Evolutionary conservation across 1,284 basidiomycete genomes (phyloP).

Genomic region (Ustilago nuda): DNA sequence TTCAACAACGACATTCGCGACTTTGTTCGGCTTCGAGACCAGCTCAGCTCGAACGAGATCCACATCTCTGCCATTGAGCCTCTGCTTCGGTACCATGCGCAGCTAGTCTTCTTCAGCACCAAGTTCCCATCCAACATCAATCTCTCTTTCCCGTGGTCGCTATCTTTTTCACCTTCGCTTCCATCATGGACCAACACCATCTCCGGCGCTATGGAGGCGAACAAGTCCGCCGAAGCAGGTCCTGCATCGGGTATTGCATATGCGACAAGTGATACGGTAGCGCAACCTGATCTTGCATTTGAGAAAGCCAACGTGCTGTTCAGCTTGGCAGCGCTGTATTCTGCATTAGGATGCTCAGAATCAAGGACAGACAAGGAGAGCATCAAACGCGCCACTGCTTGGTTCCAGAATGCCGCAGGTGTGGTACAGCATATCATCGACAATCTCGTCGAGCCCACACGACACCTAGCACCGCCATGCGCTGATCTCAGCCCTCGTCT

Average conservation of each 20-base stretch:
- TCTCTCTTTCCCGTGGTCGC: slow-evolving; percentile 58
- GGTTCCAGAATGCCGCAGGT: slow-evolving; percentile 63
- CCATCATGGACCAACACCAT: slow-evolving; percentile 47
- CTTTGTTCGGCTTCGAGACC: slow-evolving; percentile 78
- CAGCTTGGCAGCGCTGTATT: slow-evolving; percentile 55
- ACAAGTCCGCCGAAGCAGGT: slow-evolving; percentile 40
- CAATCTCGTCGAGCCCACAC: slow-evolving; percentile 36
- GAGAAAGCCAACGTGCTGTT: slow-evolving; percentile 61
- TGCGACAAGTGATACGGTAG: slow-evolving; percentile 44
- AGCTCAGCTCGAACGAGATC: slow-evolving; percentile 73
- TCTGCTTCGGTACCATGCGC: slow-evolving; percentile 80
- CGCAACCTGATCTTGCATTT: slow-evolving; percentile 53
- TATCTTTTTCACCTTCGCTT: slow-evolving; percentile 51
- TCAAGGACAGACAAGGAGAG: slow-evolving; percentile 58
- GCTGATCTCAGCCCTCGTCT: slow-evolving; percentile 72
- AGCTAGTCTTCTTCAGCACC: slow-evolving; percentile 81
- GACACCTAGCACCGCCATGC: slow-evolving; percentile 28
- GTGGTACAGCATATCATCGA: slow-evolving; percentile 50
- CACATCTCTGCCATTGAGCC: slow-evolving; percentile 61
- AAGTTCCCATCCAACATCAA: slow-evolving; percentile 76
- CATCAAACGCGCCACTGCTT: slow-evolving; percentile 57
- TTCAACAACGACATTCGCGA: slow-evolving; percentile 82
- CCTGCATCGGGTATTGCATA: slow-evolving; percentile 33
- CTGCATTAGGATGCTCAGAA: slow-evolving; percentile 54
- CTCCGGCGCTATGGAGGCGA: slow-evolving; percentile 45